Evolutionary conservation across 371 early-diverging fungal genomes (phyloP).

Genomic region (Circinella umbellata): DNA sequence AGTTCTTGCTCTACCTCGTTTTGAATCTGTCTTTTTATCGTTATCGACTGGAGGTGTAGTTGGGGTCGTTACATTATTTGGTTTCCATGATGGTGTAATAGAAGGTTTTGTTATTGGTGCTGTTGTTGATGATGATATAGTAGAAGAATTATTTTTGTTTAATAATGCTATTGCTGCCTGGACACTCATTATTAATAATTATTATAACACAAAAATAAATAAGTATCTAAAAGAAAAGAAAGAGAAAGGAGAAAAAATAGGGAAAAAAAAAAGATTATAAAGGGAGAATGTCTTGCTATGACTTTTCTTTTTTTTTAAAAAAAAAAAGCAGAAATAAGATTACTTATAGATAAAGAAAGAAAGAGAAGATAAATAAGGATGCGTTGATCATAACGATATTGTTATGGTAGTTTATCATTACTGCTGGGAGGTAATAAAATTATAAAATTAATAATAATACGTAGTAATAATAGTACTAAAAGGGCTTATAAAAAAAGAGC

Average conservation of each 20-base stretch:
- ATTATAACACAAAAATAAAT: neutral
- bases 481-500: too few relatives aligned
- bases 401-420: too few relatives aligned
- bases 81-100: neutral
- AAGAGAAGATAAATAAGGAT: too few relatives aligned
- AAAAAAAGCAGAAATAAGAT: too few relatives aligned
- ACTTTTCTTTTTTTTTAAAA: neutral
- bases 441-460: too few relatives aligned
- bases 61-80: neutral
- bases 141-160: constrained; percentile 28
- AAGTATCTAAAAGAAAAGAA: constrained; percentile 11
- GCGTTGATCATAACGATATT: too few relatives aligned
- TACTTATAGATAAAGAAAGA: too few relatives aligned
- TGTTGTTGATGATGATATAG: constrained; percentile 1
- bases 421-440: too few relatives aligned
- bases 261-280: neutral
- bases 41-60: neutral
- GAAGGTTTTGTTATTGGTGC: neutral
- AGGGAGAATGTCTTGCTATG: neutral
- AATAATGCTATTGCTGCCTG: constrained; percentile 45
- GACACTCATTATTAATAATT: constrained; percentile 34
- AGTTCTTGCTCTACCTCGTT: constrained; percentile 7
- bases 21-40: neutral
- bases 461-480: too few relatives aligned
- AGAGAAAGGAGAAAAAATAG: constrained; percentile 5